Conservation (phyloP, 495 filamentous ascomycete genomes). For the Podospora tetraspora region DNA sequence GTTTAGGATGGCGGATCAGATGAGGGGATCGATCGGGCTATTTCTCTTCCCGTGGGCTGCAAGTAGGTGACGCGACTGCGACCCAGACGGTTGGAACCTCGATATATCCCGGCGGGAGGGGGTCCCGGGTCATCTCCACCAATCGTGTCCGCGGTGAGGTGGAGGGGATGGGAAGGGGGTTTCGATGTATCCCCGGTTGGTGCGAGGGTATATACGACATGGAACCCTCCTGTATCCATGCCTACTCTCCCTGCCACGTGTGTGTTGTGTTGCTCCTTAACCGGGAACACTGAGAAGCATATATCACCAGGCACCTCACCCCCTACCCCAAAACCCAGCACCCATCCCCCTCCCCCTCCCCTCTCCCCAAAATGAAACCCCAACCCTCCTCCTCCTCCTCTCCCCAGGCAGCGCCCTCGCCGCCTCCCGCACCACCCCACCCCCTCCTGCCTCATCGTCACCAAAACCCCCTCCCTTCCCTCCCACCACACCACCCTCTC, state of each 20-base stretch:
- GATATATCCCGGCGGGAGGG: background rate
- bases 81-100: background rate
- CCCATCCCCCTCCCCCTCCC: background rate
- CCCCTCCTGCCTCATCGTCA: slow-evolving; percentile 47
- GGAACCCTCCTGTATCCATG: background rate
- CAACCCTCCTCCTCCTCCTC: slow-evolving; percentile 24
- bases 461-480: slow-evolving; percentile 35
- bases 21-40: background rate
- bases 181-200: background rate
- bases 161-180: background rate
- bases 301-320: background rate
- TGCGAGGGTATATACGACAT: background rate
- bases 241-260: background rate
- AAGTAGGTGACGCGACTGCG: background rate
- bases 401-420: slow-evolving; percentile 25
- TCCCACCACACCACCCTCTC: slow-evolving; percentile 48
- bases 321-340: background rate
- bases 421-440: slow-evolving; percentile 44
- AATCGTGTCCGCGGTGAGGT: background rate
- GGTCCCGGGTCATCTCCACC: background rate
- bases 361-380: slow-evolving; percentile 15
- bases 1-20: background rate
- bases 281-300: background rate
- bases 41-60: background rate
- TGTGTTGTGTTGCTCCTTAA: background rate